Evolutionary conservation across 2,329 filamentous ascomycete species (phyloP), one percentile per base, ranked within the genome.

Genomic region (Fusarium veterinarium): DNA sequence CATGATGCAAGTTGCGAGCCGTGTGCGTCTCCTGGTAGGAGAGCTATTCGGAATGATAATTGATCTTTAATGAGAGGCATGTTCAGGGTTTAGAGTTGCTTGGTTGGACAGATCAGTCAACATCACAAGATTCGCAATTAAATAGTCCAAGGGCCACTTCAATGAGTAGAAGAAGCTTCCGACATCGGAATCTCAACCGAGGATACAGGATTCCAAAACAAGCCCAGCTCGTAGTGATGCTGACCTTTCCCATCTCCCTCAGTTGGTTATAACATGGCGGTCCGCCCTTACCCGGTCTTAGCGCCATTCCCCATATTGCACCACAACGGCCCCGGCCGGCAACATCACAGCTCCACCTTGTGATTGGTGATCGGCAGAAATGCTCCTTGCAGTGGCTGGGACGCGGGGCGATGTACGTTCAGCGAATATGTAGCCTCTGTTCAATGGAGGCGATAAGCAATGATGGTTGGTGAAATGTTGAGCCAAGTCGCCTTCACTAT

Each of bases 11-110:
- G 44, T 20, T 66, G 58, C 4, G 61, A 35, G 8, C 71, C 71
- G 12, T 60, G 60, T 0, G 53, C 65, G 41, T 72, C 69, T 5
- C 69, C 71, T 8, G 68, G 71, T 23, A 73, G 46, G 28, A 70
- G 38, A 12, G 59, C 48, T 38, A 68, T 31, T 30, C 23, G 25
- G 20, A 57, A 68, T 11, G 35, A 44, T 40, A 38, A 25, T n/a
- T 49, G 52, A 28, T 64, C 55, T 14, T 45, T 46, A 19, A 60
- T 44, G 13, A 60, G 42, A 52, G 67, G 64, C 64, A 68, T 68
- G 38, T 30, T 67, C 30, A 30, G 7, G 25, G 20, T 2, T 14
- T 20, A 14, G 30, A 10, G 31, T 53, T 42, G 30, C 5, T 55
- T 28, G 44, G 25, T 28, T 20, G 8, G 12, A 11, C 14, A 23